A percentile compares a stretch with the other conserved stretches of the same genome.
Evolutionary conservation across 208 protist genomes (phyloP).

Genomic region (Trypanosoma lewisi): DNA sequence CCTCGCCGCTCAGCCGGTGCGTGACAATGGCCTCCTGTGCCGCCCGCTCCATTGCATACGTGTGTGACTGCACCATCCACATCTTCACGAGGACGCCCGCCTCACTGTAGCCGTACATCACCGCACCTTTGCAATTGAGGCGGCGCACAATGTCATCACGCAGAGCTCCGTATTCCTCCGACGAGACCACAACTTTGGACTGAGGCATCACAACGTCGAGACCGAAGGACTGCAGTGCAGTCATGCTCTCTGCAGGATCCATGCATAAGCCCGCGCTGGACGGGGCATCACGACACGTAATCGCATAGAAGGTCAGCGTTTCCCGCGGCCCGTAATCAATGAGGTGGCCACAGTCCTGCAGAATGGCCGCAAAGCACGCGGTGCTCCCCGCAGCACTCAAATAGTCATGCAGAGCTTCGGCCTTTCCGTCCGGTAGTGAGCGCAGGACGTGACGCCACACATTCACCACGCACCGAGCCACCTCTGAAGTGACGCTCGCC

Average conservation of each 20-base stretch:
- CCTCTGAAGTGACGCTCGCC: not conserved
- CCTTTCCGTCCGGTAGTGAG: constrained; percentile 2
- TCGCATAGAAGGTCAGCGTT: constrained; percentile 64
- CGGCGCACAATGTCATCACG: constrained; percentile 33
- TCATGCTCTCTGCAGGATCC: constrained; percentile 29
- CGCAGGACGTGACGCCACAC: constrained; percentile 46
- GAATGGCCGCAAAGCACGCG: constrained; percentile 60
- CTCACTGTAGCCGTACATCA: constrained; percentile 65
- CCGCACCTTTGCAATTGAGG: constrained; percentile 56
- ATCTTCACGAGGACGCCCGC: too few species aligned
- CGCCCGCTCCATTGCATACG: too few species aligned
- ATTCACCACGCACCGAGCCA: constrained; percentile 47
- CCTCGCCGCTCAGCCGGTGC: too few species aligned
- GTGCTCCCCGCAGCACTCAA: constrained; percentile 39
- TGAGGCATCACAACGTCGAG: constrained; percentile 35
- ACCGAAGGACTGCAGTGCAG: constrained; percentile 39
- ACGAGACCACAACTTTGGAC: constrained; percentile 28
- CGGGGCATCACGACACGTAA: constrained; percentile 41
- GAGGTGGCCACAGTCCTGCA: constrained; percentile 58
- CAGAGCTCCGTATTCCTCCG: constrained; percentile 37
- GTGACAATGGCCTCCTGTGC: too few species aligned
- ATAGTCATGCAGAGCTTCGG: constrained; percentile 34
- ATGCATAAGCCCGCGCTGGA: constrained; percentile 52
- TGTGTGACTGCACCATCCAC: too few species aligned
- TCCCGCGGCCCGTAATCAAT: constrained; percentile 37